Evolutionary conservation across 805 yeast species (phyloP), one percentile per base, ranked within the genome.

Genomic region (Wickerhamomyces ciferrii): DNA sequence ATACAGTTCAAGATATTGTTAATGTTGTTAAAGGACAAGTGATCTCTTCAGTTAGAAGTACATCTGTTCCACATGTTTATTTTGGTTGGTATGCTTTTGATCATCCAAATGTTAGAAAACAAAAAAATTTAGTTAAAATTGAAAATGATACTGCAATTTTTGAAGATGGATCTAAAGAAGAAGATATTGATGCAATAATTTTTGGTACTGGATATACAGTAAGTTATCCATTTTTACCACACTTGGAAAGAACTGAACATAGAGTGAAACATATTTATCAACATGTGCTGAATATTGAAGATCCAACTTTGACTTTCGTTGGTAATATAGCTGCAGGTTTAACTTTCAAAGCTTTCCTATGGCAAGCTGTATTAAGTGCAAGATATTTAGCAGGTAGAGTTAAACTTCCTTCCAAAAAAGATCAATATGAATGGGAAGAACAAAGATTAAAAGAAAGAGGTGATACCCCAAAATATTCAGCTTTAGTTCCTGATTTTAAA

Each of bases 191-290:
- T 52, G 54, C 54, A 31, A 67, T 86, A n/a, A 61, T 85, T 9
- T 81, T 78, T 58, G 84, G 84, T 38, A 85, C 92, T 0, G 92
- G 92, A 0, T 86, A 82, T 60, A 67, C 74, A 29, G 76, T 78
- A 34, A 45, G 47, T 45, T 70, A 54, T 53, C 70, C 70, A 29
- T 66, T 62, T 46, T 48, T 49, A 10, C 53, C 44, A 46, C 43
- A 52, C 17, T 44, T 46, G 15, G 48, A 51, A 27, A 62, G 63
- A 5, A 49, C 60, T 13, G 39, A 24, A 11, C 40, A 20, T 21
- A 55, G 70, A 43, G 67, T 68, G n/a, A 53, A 58, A 14, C 72
- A 70, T 6, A 59, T 70, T 10, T 72, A 70, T 54, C 68, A 71
- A 51, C 77, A 75, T 49, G 63, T 70, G 3, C 71, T 76, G 48